Conservation (phyloP, 2,329 filamentous ascomycete genomes). For the Colletotrichum sp. region DNA sequence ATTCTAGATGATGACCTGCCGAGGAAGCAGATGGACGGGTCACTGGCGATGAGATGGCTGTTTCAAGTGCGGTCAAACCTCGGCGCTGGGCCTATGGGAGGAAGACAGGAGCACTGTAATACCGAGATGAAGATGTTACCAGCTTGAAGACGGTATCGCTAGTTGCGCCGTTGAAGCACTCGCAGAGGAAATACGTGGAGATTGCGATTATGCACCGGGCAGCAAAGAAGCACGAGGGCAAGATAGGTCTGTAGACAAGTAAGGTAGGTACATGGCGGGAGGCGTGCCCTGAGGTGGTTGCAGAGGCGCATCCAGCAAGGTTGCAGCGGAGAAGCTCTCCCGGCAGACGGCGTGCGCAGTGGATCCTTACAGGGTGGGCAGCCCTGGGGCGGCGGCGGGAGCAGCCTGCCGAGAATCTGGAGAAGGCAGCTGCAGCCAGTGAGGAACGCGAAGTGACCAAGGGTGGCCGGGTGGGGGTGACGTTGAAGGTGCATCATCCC, state of each 20-base stretch:
- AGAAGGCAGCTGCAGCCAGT: not conserved
- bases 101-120: not conserved
- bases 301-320: not conserved
- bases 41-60: conserved; percentile 2
- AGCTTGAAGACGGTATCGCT: not conserved
- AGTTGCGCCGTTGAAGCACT: not conserved
- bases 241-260: not conserved
- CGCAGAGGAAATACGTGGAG: not conserved
- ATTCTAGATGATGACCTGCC: not conserved
- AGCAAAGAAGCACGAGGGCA: not conserved
- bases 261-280: not conserved
- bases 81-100: not conserved
- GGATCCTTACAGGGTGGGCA: not conserved
- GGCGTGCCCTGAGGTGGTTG: not conserved
- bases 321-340: not conserved
- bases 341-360: conserved; percentile 10
- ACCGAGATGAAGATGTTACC: not conserved
- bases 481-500: not conserved
- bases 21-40: not conserved
- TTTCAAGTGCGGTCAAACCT: conserved; percentile 7
- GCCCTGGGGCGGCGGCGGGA: not conserved
- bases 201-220: not conserved
- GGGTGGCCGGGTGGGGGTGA: not conserved
- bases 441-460: not conserved
- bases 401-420: not conserved